A percentile compares a stretch with the other conserved stretches of the same genome.
phyloP scores from a whole-genome alignment of 345 rosid species.

The Conringia planisiliqua region DNA sequence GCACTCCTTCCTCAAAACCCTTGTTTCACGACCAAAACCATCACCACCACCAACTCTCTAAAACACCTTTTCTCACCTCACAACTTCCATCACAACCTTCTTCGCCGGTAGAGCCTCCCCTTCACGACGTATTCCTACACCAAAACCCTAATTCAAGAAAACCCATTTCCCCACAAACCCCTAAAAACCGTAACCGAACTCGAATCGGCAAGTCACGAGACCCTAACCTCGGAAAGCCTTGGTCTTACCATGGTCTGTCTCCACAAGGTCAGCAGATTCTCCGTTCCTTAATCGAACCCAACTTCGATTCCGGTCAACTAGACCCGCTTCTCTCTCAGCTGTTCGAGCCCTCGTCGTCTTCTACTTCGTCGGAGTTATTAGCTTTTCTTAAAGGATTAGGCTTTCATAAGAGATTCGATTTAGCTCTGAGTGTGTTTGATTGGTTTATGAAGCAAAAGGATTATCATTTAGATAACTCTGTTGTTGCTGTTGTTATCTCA shows the following conservation, averaged over 20 bases:
- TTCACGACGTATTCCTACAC: conserved; percentile 40
- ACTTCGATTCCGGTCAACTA: conserved; percentile 48
- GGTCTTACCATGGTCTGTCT: conserved; percentile 70
- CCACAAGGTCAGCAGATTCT: conserved; percentile 61
- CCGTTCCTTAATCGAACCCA: conserved; percentile 46
- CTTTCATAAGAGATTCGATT: conserved; percentile 56
- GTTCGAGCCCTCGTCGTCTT: conserved; percentile 14
- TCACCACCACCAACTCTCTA: not conserved
- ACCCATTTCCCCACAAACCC: conserved; percentile 19
- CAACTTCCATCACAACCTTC: conserved; percentile 28
- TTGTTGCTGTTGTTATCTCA: conserved; percentile 61
- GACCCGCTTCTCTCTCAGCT: conserved; percentile 39
- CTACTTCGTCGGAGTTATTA: conserved; percentile 46
- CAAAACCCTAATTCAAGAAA: conserved; percentile 33
- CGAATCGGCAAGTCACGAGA: conserved; percentile 65
- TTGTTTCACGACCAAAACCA: conserved; percentile 31
- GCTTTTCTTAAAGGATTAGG: conserved; percentile 80
- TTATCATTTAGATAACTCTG: conserved; percentile 46
- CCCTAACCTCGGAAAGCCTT: conserved; percentile 71
- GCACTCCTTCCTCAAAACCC: conserved; percentile 52
- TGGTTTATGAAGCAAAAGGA: conserved; percentile 67
- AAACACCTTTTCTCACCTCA: conserved; percentile 20
- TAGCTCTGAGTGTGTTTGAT: conserved; percentile 66
- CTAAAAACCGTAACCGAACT: conserved; percentile 41
- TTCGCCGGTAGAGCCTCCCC: conserved; percentile 39